These are phyloP conservation scores for Marasmius oreades DNA, from an alignment of 1,284 basidiomycete species.

Conservation along the genomic window DNA sequence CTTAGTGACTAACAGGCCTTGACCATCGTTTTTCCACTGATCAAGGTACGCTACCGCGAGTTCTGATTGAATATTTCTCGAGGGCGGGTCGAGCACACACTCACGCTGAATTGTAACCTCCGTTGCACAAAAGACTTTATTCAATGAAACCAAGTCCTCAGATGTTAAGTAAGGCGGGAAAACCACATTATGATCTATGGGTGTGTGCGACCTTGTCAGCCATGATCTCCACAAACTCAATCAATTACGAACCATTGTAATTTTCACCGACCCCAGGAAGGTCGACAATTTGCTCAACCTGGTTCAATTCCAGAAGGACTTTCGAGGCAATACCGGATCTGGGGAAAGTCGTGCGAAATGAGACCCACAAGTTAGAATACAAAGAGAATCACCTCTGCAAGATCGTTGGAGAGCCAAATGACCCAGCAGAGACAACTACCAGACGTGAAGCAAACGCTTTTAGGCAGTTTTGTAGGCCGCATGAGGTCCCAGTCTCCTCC, in stretches of 20 bases:
- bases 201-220: background rate
- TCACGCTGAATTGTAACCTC: conserved; percentile 31
- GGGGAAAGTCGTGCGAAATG: background rate
- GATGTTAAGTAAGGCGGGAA: conserved; percentile 33
- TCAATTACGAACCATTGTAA: conserved; percentile 10
- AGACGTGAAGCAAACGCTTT: conserved; percentile 38
- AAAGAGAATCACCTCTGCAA: conserved; percentile 35
- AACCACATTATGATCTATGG: conserved; percentile 41
- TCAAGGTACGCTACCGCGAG: conserved; percentile 35
- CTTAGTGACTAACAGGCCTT: conserved; percentile 50
- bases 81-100: too few species aligned
- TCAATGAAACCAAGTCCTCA: conserved; percentile 39
- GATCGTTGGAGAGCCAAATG: conserved; percentile 54
- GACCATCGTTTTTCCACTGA: conserved; percentile 42
- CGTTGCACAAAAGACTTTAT: conserved; percentile 36
- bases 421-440: conserved; percentile 47
- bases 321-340: conserved; percentile 45
- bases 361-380: background rate
- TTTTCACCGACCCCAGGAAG: conserved; percentile 19
- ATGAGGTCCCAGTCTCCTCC: conserved; percentile 22
- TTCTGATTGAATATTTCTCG: too few species aligned
- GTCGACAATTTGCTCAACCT: conserved; percentile 25
- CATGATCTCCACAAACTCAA: too few species aligned
- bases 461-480: conserved; percentile 9
- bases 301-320: conserved; percentile 35